These are phyloP conservation scores for Deuterostichococcus epilithicus DNA, from an alignment of 139 green algal genomes.

Conservation along the genomic window DNA sequence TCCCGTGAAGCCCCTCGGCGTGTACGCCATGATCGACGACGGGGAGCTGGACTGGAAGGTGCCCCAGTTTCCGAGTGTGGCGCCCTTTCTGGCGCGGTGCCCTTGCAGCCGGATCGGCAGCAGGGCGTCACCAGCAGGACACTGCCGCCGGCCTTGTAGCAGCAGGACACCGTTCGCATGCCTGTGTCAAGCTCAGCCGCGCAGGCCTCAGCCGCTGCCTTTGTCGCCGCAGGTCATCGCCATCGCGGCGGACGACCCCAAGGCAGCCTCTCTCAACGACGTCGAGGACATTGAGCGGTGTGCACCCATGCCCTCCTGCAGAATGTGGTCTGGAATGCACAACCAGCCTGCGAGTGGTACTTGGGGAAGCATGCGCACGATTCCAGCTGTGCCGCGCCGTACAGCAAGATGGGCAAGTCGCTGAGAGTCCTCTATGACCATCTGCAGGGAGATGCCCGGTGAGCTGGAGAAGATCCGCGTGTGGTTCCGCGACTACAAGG, in stretches of 20 bases:
- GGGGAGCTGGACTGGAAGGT: conserved; percentile 99
- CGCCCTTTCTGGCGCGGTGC: too few relatives aligned
- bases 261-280: conserved; percentile 85
- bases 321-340: neutral
- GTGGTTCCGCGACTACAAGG: conserved; percentile 99
- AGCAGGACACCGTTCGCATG: too few relatives aligned
- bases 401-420: neutral
- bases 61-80: too few relatives aligned
- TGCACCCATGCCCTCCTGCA: neutral
- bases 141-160: too few relatives aligned
- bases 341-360: neutral
- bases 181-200: too few relatives aligned
- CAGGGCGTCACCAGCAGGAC: too few relatives aligned
- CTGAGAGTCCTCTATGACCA: neutral
- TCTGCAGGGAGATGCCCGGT: conserved; percentile 84
- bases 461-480: conserved; percentile 88
- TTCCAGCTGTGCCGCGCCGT: neutral
- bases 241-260: conserved; percentile 88
- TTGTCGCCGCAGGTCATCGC: conserved; percentile 66
- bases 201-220: too few relatives aligned
- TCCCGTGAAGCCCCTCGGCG: conserved; percentile 63
- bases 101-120: too few relatives aligned
- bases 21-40: conserved; percentile 59
- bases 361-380: neutral
- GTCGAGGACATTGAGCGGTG: conserved; percentile 95